These are phyloP conservation scores for Ministeria vibrans DNA, from an alignment of 78 protist genomes.

Conservation along the genomic window DNA sequence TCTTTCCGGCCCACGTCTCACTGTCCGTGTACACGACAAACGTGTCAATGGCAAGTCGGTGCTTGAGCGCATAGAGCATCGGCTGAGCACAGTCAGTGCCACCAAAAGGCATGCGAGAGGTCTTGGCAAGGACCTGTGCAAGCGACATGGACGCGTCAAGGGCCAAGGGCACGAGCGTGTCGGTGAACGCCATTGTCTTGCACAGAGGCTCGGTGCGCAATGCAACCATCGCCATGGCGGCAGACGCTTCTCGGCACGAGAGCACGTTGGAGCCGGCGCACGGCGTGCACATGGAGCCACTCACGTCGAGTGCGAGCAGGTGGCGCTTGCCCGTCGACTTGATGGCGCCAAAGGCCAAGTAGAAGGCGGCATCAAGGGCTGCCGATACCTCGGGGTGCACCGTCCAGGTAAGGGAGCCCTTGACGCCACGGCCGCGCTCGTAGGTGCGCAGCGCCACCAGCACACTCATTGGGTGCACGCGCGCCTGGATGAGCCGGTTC, in stretches of 20 bases:
- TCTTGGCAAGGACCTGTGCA: neutral
- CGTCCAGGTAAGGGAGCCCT: neutral
- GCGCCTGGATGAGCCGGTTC: neutral
- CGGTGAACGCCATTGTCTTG: neutral
- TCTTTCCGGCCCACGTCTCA: conserved; percentile 11
- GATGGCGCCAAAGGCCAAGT: neutral
- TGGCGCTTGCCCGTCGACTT: conserved; percentile 15
- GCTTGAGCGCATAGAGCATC: conserved; percentile 9
- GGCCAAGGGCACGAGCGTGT: neutral
- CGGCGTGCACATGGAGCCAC: conserved; percentile 17
- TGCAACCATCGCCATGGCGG: conserved; percentile 16
- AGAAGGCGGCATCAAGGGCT: conserved; percentile 6
- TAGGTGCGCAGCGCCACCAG: conserved; percentile 9
- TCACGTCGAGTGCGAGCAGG: conserved; percentile 27
- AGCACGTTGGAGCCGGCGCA: neutral
- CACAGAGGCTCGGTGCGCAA: conserved; percentile 2
- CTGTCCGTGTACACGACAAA: conserved; percentile 33
- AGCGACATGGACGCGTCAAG: neutral
- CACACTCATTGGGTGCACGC: conserved; percentile 22
- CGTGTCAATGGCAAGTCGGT: neutral
- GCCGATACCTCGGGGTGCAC: neutral
- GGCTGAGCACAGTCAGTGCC: conserved; percentile 30
- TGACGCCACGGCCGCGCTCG: conserved; percentile 1
- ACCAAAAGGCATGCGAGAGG: neutral
- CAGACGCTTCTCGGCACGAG: conserved; percentile 6